Base-by-base conservation (phyloP, 176 grass and related monocot genomes). In the Bromus sterilis region DNA sequence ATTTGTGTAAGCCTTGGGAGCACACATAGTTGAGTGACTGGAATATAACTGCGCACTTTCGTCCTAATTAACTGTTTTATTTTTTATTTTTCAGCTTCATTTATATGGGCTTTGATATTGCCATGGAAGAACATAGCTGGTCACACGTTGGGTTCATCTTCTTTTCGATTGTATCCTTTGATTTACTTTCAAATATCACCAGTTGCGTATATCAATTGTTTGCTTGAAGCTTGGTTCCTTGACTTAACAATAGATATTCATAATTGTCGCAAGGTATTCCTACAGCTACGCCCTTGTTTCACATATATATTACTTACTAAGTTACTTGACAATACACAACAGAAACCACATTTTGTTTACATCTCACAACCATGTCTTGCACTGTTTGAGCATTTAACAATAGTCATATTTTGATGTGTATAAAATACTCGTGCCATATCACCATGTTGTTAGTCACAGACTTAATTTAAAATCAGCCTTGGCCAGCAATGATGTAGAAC, bases 101-200 rank as follows among this genome's bases (percentile, higher is more conserved):
- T 88, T 99, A 99, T 78, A 99, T 99, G 96, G 96, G 96, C 56
- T 99, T 99, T 75, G 96, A 99, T 86, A 99, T 99, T 91, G 96
- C 91, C 48, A 95, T 99, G 91, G 96, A 99, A 93, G 86, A 99
- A 75, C 96, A 99, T 88, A 99, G 96, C 83, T 99, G 93, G 96
- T 95, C 95, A 70, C 96, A 99, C 63, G 81, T 99, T 48, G 91
- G 93, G 61, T 99, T 99, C 86, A 99, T 95, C 83, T 93, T 99
- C 87, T 99, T 98, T 89, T 98, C 96, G 86, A 98, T 98, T 80
- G 96, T 98, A 98, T 98, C 96, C 96, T 98, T 78, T 23, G 41
- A 14, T 75, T 43, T 73, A 10, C 26, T 11, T 9, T 56, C 51
- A 78, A 66, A 75, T 61, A 24, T 80, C 14, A 56, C 14, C 8